These are phyloP conservation scores for Fusarium pseudonygamai DNA, from an alignment of 2,329 filamentous ascomycete genomes.

Conservation along the genomic window DNA sequence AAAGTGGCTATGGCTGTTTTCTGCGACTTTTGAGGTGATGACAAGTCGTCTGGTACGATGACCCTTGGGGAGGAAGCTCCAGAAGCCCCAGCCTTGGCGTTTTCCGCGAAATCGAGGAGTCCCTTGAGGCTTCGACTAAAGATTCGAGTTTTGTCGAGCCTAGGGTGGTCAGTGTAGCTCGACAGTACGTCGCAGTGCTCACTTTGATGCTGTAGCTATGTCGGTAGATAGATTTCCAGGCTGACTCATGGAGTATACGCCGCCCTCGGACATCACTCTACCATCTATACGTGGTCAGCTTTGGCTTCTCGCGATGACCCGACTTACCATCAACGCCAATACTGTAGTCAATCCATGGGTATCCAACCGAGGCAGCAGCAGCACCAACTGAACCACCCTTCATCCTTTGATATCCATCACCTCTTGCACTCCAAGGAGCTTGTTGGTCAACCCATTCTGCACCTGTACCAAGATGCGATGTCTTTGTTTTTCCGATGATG, in stretches of 20 bases:
- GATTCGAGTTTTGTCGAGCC: conserved; percentile 38
- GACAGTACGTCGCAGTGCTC: rapidly evolving
- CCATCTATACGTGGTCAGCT: conserved; percentile 39
- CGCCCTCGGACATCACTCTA: conserved; percentile 37
- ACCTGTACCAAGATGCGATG: conserved; percentile 56
- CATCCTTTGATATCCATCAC: conserved; percentile 56
- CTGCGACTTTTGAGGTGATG: conserved; percentile 1
- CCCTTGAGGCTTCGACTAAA: conserved; percentile 41
- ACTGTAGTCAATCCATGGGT: conserved; percentile 54
- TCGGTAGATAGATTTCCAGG: conserved; percentile 26
- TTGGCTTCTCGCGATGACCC: not conserved
- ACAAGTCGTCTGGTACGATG: conserved; percentile 43
- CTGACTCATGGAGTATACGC: conserved; percentile 45
- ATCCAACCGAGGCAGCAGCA: conserved; percentile 50
- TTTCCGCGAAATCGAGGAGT: conserved; percentile 33
- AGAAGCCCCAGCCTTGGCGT: not conserved
- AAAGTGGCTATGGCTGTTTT: conserved; percentile 34
- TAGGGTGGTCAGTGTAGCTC: not conserved
- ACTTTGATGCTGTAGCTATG: conserved; percentile 28
- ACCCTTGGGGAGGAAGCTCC: conserved; percentile 21
- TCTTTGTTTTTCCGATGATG: conserved; percentile 63
- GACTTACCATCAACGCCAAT: conserved; percentile 51
- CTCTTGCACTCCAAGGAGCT: conserved; percentile 57
- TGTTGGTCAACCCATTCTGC: conserved; percentile 54
- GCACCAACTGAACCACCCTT: conserved; percentile 52